These are phyloP conservation scores for Geotrichum cucujoidarum DNA, from an alignment of 1,139 yeast genomes.

Conservation along the genomic window DNA sequence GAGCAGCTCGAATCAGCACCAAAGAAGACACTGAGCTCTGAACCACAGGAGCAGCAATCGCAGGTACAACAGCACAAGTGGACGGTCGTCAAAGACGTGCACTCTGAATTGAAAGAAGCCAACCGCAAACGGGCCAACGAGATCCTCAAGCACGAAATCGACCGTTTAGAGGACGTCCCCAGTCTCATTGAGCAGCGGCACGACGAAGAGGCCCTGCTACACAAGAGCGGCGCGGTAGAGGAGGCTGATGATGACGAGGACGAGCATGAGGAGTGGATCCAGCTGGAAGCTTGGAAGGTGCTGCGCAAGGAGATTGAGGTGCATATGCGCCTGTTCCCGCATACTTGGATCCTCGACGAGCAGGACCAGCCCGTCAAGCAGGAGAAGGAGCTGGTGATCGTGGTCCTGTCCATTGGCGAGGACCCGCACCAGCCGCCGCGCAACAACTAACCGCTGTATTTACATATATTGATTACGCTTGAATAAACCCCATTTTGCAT, in stretches of 20 bases:
- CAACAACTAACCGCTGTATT: too few relatives aligned
- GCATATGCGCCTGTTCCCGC: conserved; percentile 28
- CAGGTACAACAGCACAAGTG: neutral
- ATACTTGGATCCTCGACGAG: conserved; percentile 6
- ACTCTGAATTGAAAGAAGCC: neutral
- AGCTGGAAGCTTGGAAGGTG: conserved; percentile 28
- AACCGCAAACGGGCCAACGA: conserved; percentile 6
- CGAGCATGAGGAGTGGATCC: conserved; percentile 28
- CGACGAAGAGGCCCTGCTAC: neutral
- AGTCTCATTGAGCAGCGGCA: neutral
- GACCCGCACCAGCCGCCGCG: neutral
- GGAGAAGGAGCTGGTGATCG: neutral
- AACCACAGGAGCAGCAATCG: neutral
- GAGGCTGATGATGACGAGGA: conserved; percentile 3
- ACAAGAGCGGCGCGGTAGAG: neutral
- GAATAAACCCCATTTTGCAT: too few relatives aligned
- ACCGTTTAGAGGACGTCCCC: neutral
- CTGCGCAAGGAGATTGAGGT: conserved; percentile 29
- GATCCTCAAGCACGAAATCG: neutral
- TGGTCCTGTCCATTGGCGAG: neutral
- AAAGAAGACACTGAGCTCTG: neutral
- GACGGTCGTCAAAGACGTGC: neutral
- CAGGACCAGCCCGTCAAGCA: neutral
- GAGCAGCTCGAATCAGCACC: conserved; percentile 18
- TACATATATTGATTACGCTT: too few relatives aligned